A percentile compares a stretch with the other conserved stretches of the same genome.
phyloP scores from a whole-genome alignment of 345 rosid species.

The Camelina sativa region DNA sequence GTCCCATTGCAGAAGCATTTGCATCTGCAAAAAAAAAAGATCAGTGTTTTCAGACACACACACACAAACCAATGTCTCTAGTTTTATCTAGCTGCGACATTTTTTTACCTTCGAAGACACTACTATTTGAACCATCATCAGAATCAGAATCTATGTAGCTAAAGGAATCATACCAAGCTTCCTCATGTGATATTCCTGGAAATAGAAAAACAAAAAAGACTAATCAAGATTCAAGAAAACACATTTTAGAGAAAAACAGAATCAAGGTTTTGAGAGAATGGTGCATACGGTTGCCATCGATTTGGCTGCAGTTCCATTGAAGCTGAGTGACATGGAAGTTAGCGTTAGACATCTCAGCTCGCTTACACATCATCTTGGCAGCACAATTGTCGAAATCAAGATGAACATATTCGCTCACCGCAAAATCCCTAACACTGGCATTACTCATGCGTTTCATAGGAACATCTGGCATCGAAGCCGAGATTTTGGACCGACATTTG shows the following conservation, averaged over 20 bases:
- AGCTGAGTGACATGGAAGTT: slow-evolving; percentile 68
- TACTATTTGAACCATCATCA: slow-evolving; percentile 71
- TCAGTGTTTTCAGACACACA: slow-evolving; percentile 10
- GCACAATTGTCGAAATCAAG: slow-evolving; percentile 60
- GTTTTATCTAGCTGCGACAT: neutral
- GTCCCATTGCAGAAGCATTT: slow-evolving; percentile 53
- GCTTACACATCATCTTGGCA: slow-evolving; percentile 57
- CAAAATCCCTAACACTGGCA: slow-evolving; percentile 57
- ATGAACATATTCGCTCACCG: slow-evolving; percentile 59
- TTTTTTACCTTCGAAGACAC: slow-evolving; percentile 58
- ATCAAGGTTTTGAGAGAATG: slow-evolving; percentile 9
- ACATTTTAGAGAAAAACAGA: neutral
- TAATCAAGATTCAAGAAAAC: slow-evolving; percentile 13
- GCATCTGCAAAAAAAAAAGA: slow-evolving; percentile 49
- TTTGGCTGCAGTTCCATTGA: slow-evolving; percentile 79
- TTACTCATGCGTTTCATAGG: slow-evolving; percentile 52
- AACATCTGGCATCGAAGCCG: slow-evolving; percentile 48
- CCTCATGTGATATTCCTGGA: slow-evolving; percentile 72
- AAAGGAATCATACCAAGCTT: slow-evolving; percentile 77
- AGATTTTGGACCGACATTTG: slow-evolving; percentile 56
- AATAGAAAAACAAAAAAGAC: slow-evolving; percentile 10
- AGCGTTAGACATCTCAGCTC: slow-evolving; percentile 64
- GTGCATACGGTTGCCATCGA: slow-evolving; percentile 59
- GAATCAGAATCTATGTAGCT: slow-evolving; percentile 82
- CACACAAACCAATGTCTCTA: slow-evolving; percentile 10